Evolutionary conservation across 75 land plant species (phyloP).

Genomic region (Cupressus sempervirens): DNA sequence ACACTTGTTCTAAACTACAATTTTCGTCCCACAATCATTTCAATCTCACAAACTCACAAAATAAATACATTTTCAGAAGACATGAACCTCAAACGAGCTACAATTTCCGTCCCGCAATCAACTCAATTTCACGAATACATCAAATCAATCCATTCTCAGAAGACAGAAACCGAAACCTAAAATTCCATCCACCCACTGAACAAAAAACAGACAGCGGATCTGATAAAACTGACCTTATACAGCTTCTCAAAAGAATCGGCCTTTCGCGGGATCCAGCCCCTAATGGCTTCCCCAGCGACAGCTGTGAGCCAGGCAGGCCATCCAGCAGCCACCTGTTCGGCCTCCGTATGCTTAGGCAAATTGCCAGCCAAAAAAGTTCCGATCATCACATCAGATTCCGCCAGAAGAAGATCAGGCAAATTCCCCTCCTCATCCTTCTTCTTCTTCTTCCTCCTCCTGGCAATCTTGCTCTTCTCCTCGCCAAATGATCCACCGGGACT

Average conservation of each 20-base stretch:
- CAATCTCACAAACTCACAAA: neutral
- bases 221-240: conserved; percentile 10
- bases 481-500: neutral
- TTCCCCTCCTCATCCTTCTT: neutral
- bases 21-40: neutral
- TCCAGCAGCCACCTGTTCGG: conserved; percentile 51
- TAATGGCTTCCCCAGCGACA: conserved; percentile 43
- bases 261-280: conserved; percentile 43
- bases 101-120: too few relatives aligned
- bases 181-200: neutral
- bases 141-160: too few relatives aligned
- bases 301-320: conserved; percentile 40
- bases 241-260: conserved; percentile 45
- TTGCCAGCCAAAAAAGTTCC: conserved; percentile 7
- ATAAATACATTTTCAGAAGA: neutral
- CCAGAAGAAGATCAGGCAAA: neutral
- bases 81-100: neutral
- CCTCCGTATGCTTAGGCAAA: conserved; percentile 21
- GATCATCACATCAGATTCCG: neutral
- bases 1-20: neutral
- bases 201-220: neutral
- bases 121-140: too few relatives aligned
- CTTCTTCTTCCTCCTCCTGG: neutral
- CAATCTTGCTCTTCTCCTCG: neutral
- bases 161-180: neutral